Evolutionary conservation across 768 basidiomycete genomes (phyloP).

Genomic region (Boletus coccyginus): DNA sequence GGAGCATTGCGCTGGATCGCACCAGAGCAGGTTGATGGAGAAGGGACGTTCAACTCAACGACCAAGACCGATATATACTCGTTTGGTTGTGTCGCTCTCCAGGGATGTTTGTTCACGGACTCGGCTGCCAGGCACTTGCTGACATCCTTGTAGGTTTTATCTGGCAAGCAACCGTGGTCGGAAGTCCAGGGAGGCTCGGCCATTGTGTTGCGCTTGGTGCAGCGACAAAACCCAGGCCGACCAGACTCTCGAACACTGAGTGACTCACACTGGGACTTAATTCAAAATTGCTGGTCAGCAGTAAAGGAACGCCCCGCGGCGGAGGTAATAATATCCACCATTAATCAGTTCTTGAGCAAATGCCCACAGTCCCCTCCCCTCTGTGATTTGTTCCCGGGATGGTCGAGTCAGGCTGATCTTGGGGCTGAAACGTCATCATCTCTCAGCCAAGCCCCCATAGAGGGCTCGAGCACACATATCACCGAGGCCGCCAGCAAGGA

Average conservation of each 20-base stretch:
- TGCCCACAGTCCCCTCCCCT: too few relatives aligned
- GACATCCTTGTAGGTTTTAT: neutral
- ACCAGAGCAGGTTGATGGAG: conserved; percentile 28
- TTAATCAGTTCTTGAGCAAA: too few relatives aligned
- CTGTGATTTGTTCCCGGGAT: too few relatives aligned
- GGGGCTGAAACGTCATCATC: too few relatives aligned
- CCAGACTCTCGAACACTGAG: neutral
- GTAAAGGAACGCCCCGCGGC: neutral
- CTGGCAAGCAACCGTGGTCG: conserved; percentile 6
- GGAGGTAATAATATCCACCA: neutral
- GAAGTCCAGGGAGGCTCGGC: neutral
- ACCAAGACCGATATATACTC: too few relatives aligned
- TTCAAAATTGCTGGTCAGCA: conserved; percentile 5
- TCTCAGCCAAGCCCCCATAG: too few relatives aligned
- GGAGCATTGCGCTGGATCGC: conserved; percentile 44
- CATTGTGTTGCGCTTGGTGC: conserved; percentile 3
- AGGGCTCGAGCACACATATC: too few relatives aligned
- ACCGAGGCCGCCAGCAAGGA: too few relatives aligned
- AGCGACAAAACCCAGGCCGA: conserved; percentile 1
- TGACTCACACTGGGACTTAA: conserved; percentile 3
- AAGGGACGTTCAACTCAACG: too few relatives aligned
- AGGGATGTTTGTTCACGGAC: too few relatives aligned
- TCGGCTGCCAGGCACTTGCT: too few relatives aligned
- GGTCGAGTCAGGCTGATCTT: neutral
- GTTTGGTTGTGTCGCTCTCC: too few relatives aligned